A percentile compares a stretch with the other conserved stretches of the same genome.
phyloP scores from a whole-genome alignment of 2,329 filamentous ascomycete genomes.

The Sporothrix schenckii region DNA sequence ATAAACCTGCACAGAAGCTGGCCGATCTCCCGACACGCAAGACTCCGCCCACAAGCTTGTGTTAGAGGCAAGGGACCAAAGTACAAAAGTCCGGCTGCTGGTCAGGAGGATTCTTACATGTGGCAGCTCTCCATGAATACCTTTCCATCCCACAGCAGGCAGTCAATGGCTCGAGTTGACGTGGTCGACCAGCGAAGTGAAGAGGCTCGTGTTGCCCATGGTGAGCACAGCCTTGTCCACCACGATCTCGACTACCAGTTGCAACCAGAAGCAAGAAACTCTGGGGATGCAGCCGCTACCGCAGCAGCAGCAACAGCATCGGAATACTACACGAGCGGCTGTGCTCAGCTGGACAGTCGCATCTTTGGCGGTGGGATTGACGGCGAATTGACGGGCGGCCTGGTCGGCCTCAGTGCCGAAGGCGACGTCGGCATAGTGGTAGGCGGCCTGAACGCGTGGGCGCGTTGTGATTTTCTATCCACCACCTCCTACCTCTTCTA shows the following conservation, averaged over 20 bases:
- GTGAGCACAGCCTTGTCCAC: background rate
- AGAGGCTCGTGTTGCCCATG: background rate
- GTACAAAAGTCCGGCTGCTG: too few species aligned
- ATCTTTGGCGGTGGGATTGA: slow-evolving; percentile 54
- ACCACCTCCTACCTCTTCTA: background rate
- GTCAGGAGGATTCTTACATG: background rate
- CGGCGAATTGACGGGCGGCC: slow-evolving; percentile 49
- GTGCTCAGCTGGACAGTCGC: slow-evolving; percentile 53
- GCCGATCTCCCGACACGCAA: background rate
- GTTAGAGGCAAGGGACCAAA: background rate
- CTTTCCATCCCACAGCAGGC: background rate
- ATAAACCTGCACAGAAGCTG: background rate
- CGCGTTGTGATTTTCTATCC: too few species aligned
- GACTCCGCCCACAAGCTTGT: background rate
- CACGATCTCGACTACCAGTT: background rate
- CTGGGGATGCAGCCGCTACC: too few species aligned
- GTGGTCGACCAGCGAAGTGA: background rate
- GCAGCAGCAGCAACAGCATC: background rate
- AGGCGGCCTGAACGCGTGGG: background rate
- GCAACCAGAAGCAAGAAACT: background rate
- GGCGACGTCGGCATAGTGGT: slow-evolving; percentile 50
- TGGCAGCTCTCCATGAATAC: too few species aligned
- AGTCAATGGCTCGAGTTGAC: background rate
- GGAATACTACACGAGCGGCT: slow-evolving; percentile 49
- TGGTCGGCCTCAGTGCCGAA: slow-evolving; percentile 59